Evolutionary conservation across 495 filamentous ascomycete species (phyloP), one percentile per base, ranked within the genome.

Genomic region (Glonium stellatum): DNA sequence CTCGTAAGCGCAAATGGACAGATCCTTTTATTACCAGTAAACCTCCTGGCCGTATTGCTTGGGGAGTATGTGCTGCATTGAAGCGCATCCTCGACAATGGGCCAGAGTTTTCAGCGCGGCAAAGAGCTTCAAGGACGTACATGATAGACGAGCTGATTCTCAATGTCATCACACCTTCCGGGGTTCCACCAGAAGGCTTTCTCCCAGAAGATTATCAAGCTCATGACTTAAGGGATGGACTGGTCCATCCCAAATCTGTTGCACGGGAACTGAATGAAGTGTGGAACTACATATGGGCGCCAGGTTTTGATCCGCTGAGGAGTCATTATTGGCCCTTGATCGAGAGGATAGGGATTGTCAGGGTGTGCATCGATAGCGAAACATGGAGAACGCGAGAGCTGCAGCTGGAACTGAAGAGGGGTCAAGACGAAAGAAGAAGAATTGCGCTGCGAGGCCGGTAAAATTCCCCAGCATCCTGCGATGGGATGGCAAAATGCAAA

Each of bases 11-110:
- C 19, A 55, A 37, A 64, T 61, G 54, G 54, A 31, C 49, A 25
- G 50, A 18, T 19, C 44, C 48, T 10, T 8, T 18, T 15, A 51
- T 51, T 19, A 61, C 60, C 36, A 48, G 25, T 34, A 51, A 35
- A 21, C 34, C 49, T 11, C 58, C 55, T 11, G 58, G 62, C 15
- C 60, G 61, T 12, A 64, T 60, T 8, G 60, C 58, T 11, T 67
- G 65, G 65, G 61, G 56, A n/a, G 47, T 67, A 15, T 67, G 65
- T 36, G 60, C 61, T 12, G 65, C 61, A 1, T 49, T 67, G 8
- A 60, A 56, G 53, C 57, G 58, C 18, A 46, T 67, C 36, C 22
- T 67, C 6, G 57, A 63, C n/a, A 54, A 61, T 18, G 64, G 64
- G 11, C 57, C 64, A 13, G 46, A 67, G 19, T 63, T 67, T 27